These are phyloP conservation scores for Chlorophyllum brunneum DNA, from an alignment of 768 basidiomycete species.

Conservation along the genomic window DNA sequence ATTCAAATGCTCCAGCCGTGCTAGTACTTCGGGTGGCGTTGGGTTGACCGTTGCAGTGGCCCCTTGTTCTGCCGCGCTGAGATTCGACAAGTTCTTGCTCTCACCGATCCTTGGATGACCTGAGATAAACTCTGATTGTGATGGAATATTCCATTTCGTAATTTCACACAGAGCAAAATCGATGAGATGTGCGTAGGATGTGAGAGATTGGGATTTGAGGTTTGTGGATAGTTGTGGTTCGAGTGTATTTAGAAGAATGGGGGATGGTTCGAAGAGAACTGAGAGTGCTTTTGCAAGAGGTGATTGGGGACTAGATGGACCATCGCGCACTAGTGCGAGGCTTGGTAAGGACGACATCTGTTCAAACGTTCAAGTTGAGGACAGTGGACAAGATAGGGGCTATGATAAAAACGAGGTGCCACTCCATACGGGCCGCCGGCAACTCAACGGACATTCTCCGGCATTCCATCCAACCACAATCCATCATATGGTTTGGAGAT, in stretches of 20 bases:
- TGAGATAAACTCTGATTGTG: constrained; percentile 62
- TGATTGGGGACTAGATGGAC: constrained; percentile 28
- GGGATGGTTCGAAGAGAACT: constrained; percentile 62
- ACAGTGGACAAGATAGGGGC: not conserved
- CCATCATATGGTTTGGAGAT: no score
- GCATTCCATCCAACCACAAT: no score
- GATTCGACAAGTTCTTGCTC: constrained; percentile 63
- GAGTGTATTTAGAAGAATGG: constrained; percentile 47
- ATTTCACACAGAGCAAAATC: constrained; percentile 47
- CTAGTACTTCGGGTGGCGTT: constrained; percentile 73
- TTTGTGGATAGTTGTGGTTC: constrained; percentile 45
- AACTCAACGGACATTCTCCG: constrained; percentile 13
- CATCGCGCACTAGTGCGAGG: constrained; percentile 28
- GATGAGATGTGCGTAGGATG: constrained; percentile 54
- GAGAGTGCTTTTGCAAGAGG: constrained; percentile 32
- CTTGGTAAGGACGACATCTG: constrained; percentile 30
- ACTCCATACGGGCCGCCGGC: constrained; percentile 16
- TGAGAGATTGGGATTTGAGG: constrained; percentile 24
- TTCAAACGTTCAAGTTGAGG: not conserved
- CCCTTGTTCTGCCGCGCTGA: constrained; percentile 82
- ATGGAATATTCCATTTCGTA: constrained; percentile 44
- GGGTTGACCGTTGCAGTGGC: constrained; percentile 33
- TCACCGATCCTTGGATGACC: constrained; percentile 93
- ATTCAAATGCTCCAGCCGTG: constrained; percentile 72
- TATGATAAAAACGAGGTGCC: not conserved